Evolutionary conservation across 2,329 filamentous ascomycete genomes (phyloP).

Genomic region (Canariomyces notabilis): DNA sequence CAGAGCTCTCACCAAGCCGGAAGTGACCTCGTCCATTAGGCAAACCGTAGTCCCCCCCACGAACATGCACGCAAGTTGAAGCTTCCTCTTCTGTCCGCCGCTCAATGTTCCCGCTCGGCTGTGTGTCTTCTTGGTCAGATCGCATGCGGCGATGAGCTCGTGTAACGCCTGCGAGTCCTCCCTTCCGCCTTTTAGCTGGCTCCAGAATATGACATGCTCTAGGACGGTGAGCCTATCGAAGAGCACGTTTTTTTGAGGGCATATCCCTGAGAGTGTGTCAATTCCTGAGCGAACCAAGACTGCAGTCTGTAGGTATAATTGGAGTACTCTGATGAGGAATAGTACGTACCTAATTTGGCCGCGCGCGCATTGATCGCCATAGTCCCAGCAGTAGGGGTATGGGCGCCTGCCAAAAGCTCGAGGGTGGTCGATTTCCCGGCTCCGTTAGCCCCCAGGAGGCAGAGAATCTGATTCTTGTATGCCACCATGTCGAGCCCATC

Average conservation of each 20-base stretch:
- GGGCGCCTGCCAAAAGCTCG: slow-evolving; percentile 62
- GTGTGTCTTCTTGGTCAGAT: slow-evolving; percentile 53
- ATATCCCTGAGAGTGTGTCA: slow-evolving; percentile 28
- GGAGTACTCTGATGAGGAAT: too few relatives aligned
- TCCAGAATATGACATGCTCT: slow-evolving; percentile 61
- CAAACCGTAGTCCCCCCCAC: slow-evolving; percentile 62
- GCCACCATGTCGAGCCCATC: slow-evolving; percentile 56
- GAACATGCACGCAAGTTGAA: slow-evolving; percentile 68
- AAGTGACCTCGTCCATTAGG: slow-evolving; percentile 65
- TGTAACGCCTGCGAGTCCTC: slow-evolving; percentile 44
- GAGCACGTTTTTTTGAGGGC: slow-evolving; percentile 64
- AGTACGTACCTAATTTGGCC: slow-evolving; percentile 40
- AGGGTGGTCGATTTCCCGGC: slow-evolving; percentile 67
- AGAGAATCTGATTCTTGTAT: slow-evolving; percentile 58
- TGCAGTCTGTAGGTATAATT: neutral
- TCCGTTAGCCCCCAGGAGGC: slow-evolving; percentile 64
- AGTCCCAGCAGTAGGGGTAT: slow-evolving; percentile 53
- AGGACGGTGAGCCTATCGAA: slow-evolving; percentile 62
- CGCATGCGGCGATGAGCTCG: slow-evolving; percentile 52
- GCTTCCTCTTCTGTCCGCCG: slow-evolving; percentile 65
- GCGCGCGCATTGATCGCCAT: slow-evolving; percentile 52
- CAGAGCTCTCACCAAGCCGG: slow-evolving; percentile 41
- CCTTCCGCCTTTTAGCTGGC: slow-evolving; percentile 47
- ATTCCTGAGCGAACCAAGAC: neutral
- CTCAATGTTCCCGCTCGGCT: slow-evolving; percentile 54